Conservation (phyloP, 306 rosid species). For the Glycine tomentella region DNA sequence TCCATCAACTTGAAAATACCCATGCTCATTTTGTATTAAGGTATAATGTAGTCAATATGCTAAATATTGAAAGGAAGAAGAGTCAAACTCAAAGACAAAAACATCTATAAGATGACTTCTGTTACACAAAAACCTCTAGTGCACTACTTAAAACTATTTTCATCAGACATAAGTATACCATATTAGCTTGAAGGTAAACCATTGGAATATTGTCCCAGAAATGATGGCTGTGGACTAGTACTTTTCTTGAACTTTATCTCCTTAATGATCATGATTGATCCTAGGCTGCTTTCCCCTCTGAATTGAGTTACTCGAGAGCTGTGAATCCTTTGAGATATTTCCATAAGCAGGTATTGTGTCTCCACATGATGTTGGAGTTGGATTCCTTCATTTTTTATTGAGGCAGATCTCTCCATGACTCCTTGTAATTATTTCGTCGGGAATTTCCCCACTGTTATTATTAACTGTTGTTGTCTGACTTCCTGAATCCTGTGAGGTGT, state of each 20-base stretch:
- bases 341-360: constrained; percentile 56
- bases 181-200: too few relatives aligned
- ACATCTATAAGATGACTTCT: too few relatives aligned
- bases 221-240: constrained; percentile 46
- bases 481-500: constrained; percentile 55
- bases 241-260: constrained; percentile 47
- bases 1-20: too few relatives aligned
- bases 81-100: too few relatives aligned
- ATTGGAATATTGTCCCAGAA: too few relatives aligned
- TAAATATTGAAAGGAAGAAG: too few relatives aligned
- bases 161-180: too few relatives aligned
- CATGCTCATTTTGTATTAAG: too few relatives aligned
- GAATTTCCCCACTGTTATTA: constrained; percentile 67
- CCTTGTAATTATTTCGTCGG: constrained; percentile 73
- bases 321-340: constrained; percentile 51
- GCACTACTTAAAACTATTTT: too few relatives aligned
- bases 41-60: too few relatives aligned
- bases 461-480: constrained; percentile 54
- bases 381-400: constrained; percentile 59
- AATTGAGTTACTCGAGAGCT: background rate
- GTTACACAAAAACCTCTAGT: too few relatives aligned
- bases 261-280: constrained; percentile 1
- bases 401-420: constrained; percentile 75
- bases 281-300: constrained; percentile 31
- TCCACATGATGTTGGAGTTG: constrained; percentile 58